These are phyloP conservation scores for Podospora bellae-mahoneyi DNA, from an alignment of 495 filamentous ascomycete species.

Conservation along the genomic window DNA sequence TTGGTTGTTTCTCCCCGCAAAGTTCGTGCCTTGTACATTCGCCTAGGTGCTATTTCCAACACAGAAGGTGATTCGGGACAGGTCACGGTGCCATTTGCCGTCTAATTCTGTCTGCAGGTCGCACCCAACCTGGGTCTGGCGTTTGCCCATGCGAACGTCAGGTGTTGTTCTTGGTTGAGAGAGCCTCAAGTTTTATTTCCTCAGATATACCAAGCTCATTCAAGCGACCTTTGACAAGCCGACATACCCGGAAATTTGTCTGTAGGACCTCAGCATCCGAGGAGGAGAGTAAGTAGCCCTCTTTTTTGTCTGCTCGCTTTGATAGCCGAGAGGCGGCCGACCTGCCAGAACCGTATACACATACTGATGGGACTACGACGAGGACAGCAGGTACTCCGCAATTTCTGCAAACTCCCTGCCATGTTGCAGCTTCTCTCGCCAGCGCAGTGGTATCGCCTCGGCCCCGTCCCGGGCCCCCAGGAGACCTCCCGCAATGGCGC, in stretches of 20 bases:
- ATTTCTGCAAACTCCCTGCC: conserved; percentile 29
- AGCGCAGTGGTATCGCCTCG: conserved; percentile 23
- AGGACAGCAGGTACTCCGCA: conserved; percentile 18
- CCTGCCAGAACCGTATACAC: neutral
- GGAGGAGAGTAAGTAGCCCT: neutral
- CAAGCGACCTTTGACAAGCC: neutral
- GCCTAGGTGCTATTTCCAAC: conserved; percentile 10
- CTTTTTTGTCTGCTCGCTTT: neutral
- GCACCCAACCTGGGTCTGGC: neutral
- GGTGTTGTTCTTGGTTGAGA: neutral
- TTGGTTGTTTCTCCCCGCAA: neutral
- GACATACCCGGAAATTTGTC: neutral
- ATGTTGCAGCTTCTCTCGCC: conserved; percentile 34
- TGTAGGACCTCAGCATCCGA: neutral
- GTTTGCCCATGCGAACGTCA: neutral
- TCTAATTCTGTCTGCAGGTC: conserved; percentile 11
- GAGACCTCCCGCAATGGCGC: conserved; percentile 33
- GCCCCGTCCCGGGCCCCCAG: conserved; percentile 34
- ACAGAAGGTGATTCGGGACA: neutral
- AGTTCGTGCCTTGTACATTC: neutral
- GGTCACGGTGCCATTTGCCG: conserved; percentile 1
- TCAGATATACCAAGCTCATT: neutral
- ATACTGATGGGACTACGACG: neutral
- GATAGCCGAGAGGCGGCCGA: neutral
- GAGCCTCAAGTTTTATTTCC: neutral